A percentile compares a stretch with the other conserved stretches of the same genome.
Evolutionary conservation across 345 rosid species (phyloP).

Genomic region (Raphanus sativus): DNA sequence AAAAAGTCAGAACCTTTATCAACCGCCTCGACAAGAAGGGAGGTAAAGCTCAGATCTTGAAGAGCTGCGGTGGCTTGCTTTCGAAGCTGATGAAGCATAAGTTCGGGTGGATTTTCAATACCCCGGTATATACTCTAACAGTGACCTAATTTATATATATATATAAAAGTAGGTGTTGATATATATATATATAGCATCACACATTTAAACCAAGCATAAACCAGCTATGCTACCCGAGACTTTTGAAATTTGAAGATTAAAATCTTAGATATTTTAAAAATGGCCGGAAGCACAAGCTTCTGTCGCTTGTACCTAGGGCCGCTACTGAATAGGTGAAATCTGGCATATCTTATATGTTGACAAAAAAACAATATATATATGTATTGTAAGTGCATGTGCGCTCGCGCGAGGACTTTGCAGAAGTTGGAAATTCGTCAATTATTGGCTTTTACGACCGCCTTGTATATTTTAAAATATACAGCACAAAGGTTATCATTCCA

Average conservation of each 20-base stretch:
- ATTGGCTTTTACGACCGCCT: conserved; percentile 23
- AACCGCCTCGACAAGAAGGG: conserved; percentile 38
- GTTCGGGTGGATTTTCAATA: conserved; percentile 79
- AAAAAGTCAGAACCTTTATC: conserved; percentile 35
- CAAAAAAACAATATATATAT: neutral
- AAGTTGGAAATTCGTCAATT: conserved; percentile 15
- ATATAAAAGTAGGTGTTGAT: too few relatives aligned
- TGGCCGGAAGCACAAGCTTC: too few relatives aligned
- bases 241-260: too few relatives aligned
- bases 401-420: conserved; percentile 14
- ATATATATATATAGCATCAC: too few relatives aligned
- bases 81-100: conserved; percentile 79
- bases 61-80: conserved; percentile 59
- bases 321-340: too few relatives aligned
- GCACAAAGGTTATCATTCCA: neutral
- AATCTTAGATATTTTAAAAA: too few relatives aligned
- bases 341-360: conserved; percentile 16
- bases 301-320: too few relatives aligned
- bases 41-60: conserved; percentile 44
- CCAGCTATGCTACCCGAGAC: too few relatives aligned
- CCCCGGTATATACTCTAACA: too few relatives aligned
- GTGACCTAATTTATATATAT: too few relatives aligned
- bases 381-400: conserved; percentile 16
- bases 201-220: too few relatives aligned
- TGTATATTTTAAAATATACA: conserved; percentile 20